phyloP scores from a whole-genome alignment of 2,329 filamentous ascomycete genomes.

The Teratosphaeria viscida region DNA sequence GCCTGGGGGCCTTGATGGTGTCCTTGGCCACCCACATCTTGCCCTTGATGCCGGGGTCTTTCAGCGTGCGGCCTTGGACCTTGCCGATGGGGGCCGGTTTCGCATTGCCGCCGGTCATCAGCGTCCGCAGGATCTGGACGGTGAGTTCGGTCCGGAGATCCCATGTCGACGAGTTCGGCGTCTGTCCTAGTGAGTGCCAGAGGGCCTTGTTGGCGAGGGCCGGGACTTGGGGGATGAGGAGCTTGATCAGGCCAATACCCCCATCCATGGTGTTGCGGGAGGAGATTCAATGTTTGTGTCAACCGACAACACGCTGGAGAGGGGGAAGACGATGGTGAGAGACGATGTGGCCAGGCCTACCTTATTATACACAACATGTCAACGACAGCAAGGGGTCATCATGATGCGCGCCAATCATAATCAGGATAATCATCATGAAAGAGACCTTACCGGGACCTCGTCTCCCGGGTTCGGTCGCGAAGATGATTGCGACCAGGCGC shows the following conservation, averaged over 20 bases:
- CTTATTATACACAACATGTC: not conserved
- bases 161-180: slow-evolving; percentile 63
- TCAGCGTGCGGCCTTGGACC: slow-evolving; percentile 52
- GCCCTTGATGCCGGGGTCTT: slow-evolving; percentile 61
- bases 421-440: not conserved
- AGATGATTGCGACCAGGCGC: not conserved
- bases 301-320: not conserved
- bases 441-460: not conserved
- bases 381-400: not conserved
- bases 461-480: not conserved
- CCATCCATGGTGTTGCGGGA: slow-evolving; percentile 3
- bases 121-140: slow-evolving; percentile 59
- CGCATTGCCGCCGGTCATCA: slow-evolving; percentile 37
- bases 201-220: slow-evolving; percentile 52
- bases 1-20: slow-evolving; percentile 46
- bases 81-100: slow-evolving; percentile 45
- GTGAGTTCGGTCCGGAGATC: slow-evolving; percentile 66
- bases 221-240: slow-evolving; percentile 49
- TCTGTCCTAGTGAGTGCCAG: slow-evolving; percentile 55
- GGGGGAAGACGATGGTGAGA: not conserved
- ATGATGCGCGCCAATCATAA: not conserved
- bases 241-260: slow-evolving; percentile 16
- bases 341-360: not conserved
- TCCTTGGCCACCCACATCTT: slow-evolving; percentile 72
- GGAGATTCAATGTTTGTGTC: no score